Conservation (phyloP, 306 rosid genomes). For the Purshia tridentata region DNA sequence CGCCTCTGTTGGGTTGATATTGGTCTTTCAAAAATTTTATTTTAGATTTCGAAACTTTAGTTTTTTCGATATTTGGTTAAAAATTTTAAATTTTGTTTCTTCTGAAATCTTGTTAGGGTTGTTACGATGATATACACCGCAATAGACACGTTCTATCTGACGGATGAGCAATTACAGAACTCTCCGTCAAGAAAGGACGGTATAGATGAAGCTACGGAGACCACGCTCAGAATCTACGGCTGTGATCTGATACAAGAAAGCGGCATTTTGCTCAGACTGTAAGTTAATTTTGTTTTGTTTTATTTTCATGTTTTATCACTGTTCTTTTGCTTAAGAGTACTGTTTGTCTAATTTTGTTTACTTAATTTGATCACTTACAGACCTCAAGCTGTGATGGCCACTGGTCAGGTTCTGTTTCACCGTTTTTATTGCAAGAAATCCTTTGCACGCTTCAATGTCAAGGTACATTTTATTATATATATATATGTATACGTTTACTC, state of each 20-base stretch:
- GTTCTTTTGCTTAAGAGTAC: neutral
- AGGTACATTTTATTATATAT: constrained; percentile 45
- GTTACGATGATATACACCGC: constrained; percentile 77
- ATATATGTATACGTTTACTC: neutral
- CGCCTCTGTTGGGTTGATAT: neutral
- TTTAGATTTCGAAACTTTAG: neutral
- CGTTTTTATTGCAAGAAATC: constrained; percentile 97
- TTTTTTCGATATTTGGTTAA: neutral
- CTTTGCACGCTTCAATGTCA: constrained; percentile 84
- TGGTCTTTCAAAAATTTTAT: no score
- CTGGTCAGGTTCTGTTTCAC: constrained; percentile 93
- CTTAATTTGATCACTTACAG: constrained; percentile 33
- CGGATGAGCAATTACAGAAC: constrained; percentile 56
- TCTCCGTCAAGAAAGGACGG: constrained; percentile 86
- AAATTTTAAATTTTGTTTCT: neutral
- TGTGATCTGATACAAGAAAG: constrained; percentile 96
- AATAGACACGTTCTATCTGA: constrained; percentile 80
- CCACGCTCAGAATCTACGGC: constrained; percentile 81
- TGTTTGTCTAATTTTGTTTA: neutral
- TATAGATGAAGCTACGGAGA: constrained; percentile 75
- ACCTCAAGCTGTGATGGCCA: constrained; percentile 98
- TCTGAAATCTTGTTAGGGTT: constrained; percentile 15
- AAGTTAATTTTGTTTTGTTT: neutral
- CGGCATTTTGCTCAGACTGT: constrained; percentile 87
- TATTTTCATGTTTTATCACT: neutral